Conservation (phyloP, 2,329 filamentous ascomycete genomes). For the Thielaviopsis musarum region DNA sequence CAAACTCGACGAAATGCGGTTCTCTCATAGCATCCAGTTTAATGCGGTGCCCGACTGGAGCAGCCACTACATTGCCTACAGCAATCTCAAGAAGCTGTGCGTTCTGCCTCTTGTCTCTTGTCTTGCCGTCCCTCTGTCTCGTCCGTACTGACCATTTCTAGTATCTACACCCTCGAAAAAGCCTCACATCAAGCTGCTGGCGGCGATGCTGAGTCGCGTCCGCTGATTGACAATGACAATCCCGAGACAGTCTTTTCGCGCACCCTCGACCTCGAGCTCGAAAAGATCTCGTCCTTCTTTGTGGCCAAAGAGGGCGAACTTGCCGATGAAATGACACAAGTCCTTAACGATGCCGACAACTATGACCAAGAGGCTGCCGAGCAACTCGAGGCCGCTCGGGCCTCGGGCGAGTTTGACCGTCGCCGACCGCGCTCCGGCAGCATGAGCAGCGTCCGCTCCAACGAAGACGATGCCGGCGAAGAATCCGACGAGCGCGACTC, state of each 20-base stretch:
- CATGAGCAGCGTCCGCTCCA: slow-evolving; percentile 27
- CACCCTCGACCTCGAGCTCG: slow-evolving; percentile 72
- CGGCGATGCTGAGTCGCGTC: slow-evolving; percentile 67
- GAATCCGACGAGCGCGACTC: slow-evolving; percentile 50
- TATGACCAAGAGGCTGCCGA: slow-evolving; percentile 45
- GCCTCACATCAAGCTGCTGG: slow-evolving; percentile 36
- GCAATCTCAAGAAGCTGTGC: slow-evolving; percentile 95
- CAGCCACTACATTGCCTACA: slow-evolving; percentile 94
- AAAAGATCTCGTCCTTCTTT: slow-evolving; percentile 90
- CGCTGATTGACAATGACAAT: slow-evolving; percentile 57
- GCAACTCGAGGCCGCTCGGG: slow-evolving; percentile 21
- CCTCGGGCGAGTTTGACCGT: slow-evolving; percentile 13
- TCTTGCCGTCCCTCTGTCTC: not conserved
- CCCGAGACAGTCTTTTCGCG: slow-evolving; percentile 69
- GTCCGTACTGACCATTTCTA: slow-evolving; percentile 20
- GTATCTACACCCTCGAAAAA: slow-evolving; percentile 92
- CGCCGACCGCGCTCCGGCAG: slow-evolving; percentile 18
- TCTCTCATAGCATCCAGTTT: slow-evolving; percentile 98
- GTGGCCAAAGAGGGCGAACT: slow-evolving; percentile 78
- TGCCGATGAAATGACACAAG: slow-evolving; percentile 57
- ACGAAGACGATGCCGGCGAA: slow-evolving; percentile 38
- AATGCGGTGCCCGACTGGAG: slow-evolving; percentile 99
- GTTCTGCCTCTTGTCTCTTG: slow-evolving; percentile 20
- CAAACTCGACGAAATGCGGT: slow-evolving; percentile 86
- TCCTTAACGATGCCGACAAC: slow-evolving; percentile 56